Conservation (phyloP, 257 asterid species). For the Rhazya stricta region DNA sequence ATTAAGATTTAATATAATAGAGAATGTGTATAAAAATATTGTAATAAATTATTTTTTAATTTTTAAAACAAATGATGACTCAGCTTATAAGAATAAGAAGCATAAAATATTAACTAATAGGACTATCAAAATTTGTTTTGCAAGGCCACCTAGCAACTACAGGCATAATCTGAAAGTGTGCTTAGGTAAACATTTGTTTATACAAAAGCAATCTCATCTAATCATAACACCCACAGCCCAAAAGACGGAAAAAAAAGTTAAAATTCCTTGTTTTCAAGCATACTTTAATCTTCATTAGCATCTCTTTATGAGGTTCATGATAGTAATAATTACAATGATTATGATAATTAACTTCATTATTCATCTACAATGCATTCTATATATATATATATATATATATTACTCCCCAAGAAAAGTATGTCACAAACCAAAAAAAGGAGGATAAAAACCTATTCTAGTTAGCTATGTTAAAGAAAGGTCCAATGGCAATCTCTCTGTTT, state of each 20-base stretch:
- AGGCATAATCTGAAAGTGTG: background rate
- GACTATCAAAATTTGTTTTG: background rate
- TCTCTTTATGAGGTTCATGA: constrained; percentile 26
- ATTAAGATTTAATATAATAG: too few species aligned
- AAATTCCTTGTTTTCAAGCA: constrained; percentile 20
- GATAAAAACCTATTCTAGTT: background rate
- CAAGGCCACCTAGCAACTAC: background rate
- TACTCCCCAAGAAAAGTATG: background rate
- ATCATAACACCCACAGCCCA: constrained; percentile 52
- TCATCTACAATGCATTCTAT: constrained; percentile 9
- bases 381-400: constrained; percentile 19
- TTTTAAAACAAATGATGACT: background rate
- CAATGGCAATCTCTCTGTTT: constrained; percentile 27
- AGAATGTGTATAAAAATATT: too few species aligned
- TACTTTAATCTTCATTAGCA: constrained; percentile 29
- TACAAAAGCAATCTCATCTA: constrained; percentile 18
- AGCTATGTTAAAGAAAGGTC: constrained; percentile 37
- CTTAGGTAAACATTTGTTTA: background rate
- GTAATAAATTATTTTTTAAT: background rate
- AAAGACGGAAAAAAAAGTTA: constrained; percentile 24
- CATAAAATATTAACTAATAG: background rate
- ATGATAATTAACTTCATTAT: constrained; percentile 29
- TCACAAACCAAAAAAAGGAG: background rate
- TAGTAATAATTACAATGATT: constrained; percentile 26
- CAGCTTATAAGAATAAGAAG: background rate